These are phyloP conservation scores for Trichophyton verrucosum DNA, from an alignment of 2,329 filamentous ascomycete species.

Conservation along the genomic window DNA sequence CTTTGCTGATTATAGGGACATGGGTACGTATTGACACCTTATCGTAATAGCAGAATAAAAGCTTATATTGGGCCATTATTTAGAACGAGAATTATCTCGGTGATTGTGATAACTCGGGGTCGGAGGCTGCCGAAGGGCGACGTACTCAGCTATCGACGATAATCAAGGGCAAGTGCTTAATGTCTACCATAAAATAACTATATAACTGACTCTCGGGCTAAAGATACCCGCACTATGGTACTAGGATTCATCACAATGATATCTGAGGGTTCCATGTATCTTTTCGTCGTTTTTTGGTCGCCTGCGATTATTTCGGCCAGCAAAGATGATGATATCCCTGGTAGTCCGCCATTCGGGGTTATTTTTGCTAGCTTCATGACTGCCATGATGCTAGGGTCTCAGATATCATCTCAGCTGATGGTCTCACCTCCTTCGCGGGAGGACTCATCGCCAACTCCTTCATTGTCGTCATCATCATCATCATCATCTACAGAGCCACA, in stretches of 20 bases:
- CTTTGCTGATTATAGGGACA: slow-evolving; percentile 6
- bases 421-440: neutral
- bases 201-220: neutral
- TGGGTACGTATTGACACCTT: slow-evolving; percentile 10
- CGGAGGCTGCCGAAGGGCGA: neutral
- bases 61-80: neutral
- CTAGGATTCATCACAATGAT: slow-evolving; percentile 39
- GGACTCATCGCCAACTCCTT: neutral
- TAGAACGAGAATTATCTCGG: neutral
- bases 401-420: slow-evolving; percentile 36
- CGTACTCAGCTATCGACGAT: neutral
- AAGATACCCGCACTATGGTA: slow-evolving; percentile 39
- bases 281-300: slow-evolving; percentile 53
- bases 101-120: neutral
- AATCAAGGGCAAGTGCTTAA: neutral
- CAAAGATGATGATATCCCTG: slow-evolving; percentile 9
- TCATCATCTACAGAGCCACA: neutral
- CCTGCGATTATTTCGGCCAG: slow-evolving; percentile 40
- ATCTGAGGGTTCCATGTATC: slow-evolving; percentile 51
- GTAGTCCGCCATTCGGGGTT: slow-evolving; percentile 35
- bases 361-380: slow-evolving; percentile 40
- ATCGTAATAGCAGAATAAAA: neutral
- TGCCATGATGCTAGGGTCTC: slow-evolving; percentile 47
- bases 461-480: neutral
- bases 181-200: neutral